Conservation (phyloP, 2,329 filamentous ascomycete genomes). For the Botrytis pseudocinerea region DNA sequence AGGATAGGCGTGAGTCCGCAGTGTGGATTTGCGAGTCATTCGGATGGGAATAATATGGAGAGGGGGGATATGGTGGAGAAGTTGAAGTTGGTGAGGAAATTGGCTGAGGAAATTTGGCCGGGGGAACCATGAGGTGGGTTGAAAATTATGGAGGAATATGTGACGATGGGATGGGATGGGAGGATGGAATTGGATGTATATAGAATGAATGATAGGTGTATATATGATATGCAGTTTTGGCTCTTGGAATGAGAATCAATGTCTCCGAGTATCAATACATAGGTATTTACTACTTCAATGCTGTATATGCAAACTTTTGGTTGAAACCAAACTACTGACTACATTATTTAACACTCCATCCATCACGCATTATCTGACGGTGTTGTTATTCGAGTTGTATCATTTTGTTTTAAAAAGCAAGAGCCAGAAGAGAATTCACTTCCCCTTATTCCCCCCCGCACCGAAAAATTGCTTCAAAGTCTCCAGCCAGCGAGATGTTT, state of each 20-base stretch:
- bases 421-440: background rate
- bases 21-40: slow-evolving; percentile 57
- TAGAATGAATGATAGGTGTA: no score
- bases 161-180: background rate
- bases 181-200: background rate
- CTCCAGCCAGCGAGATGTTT: background rate
- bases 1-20: slow-evolving; percentile 69
- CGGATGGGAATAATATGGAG: slow-evolving; percentile 63
- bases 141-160: background rate
- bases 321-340: background rate
- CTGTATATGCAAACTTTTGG: background rate
- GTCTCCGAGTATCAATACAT: background rate
- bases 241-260: background rate
- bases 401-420: no score
- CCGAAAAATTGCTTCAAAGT: background rate
- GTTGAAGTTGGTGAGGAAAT: slow-evolving; percentile 66
- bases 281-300: background rate
- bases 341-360: background rate
- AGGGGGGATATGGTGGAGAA: slow-evolving; percentile 73
- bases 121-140: slow-evolving; percentile 28
- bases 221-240: background rate
- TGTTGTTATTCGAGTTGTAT: no score
- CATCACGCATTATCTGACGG: background rate
- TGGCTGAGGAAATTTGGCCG: slow-evolving; percentile 72
- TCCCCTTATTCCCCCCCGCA: background rate